phyloP scores from a whole-genome alignment of 805 yeast species.

The Torulaspora maleeae region DNA sequence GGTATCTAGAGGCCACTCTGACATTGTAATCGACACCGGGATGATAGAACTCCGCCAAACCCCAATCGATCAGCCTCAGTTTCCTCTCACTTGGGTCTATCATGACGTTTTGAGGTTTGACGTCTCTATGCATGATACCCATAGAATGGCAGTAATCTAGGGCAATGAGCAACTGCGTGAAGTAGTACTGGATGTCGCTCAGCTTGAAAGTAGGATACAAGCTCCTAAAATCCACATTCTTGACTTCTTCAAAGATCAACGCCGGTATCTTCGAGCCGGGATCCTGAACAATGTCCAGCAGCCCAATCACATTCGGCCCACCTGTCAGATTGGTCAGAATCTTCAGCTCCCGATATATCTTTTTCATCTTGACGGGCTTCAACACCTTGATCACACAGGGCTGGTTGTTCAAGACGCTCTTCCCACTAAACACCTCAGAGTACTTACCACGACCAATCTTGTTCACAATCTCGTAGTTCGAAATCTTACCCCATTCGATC shows the following conservation, averaged over 20 bases:
- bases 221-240: constrained; percentile 81
- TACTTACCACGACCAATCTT: constrained; percentile 92
- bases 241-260: constrained; percentile 75
- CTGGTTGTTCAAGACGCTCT: constrained; percentile 54
- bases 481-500: constrained; percentile 79
- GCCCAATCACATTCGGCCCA: constrained; percentile 74
- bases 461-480: constrained; percentile 77
- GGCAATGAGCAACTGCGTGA: constrained; percentile 75
- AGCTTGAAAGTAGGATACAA: constrained; percentile 76
- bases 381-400: constrained; percentile 83
- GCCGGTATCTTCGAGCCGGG: constrained; percentile 83
- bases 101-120: constrained; percentile 91
- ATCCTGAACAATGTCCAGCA: constrained; percentile 84
- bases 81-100: constrained; percentile 65
- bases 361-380: constrained; percentile 90
- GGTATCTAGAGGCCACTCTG: constrained; percentile 86
- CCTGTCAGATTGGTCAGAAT: constrained; percentile 78
- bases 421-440: constrained; percentile 88
- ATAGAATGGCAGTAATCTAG: constrained; percentile 85
- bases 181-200: constrained; percentile 74
- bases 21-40: constrained; percentile 86
- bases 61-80: constrained; percentile 87
- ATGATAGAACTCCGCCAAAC: constrained; percentile 88
- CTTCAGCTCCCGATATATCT: constrained; percentile 85
- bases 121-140: constrained; percentile 95